A percentile compares a stretch with the other conserved stretches of the same genome.
Conservation (phyloP, 2,329 filamentous ascomycete genomes). For the Nigrospora sphaerica region DNA sequence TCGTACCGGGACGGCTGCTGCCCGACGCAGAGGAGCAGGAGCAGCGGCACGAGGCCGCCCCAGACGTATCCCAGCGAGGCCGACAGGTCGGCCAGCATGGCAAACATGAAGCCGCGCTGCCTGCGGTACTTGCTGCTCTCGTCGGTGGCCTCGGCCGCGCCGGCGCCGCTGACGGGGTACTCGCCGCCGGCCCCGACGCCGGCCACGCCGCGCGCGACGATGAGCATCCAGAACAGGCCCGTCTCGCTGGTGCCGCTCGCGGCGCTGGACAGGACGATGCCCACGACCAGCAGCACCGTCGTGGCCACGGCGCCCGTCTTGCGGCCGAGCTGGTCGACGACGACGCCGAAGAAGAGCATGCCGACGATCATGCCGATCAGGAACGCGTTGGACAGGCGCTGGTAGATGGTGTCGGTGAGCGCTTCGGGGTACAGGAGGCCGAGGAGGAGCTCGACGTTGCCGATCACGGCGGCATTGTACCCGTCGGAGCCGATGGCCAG, state of each 20-base stretch:
- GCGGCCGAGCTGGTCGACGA: constrained; percentile 43
- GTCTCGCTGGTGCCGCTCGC: constrained; percentile 27
- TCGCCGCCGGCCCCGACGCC: constrained; percentile 40
- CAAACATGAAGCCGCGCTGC: constrained; percentile 47
- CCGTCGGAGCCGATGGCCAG: constrained; percentile 38
- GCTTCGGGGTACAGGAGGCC: constrained; percentile 32
- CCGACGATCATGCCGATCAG: constrained; percentile 49
- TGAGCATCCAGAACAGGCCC: constrained; percentile 45
- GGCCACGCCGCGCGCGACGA: constrained; percentile 31
- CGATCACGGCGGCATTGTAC: constrained; percentile 36
- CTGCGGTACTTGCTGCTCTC: constrained; percentile 36
- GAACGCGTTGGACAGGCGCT: constrained; percentile 46
- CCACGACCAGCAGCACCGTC: constrained; percentile 37
- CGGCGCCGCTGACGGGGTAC: constrained; percentile 43
- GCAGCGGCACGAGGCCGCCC: constrained; percentile 39
- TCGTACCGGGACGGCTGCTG: constrained; percentile 31
- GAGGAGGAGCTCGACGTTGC: constrained; percentile 34
- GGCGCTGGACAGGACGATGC: constrained; percentile 37
- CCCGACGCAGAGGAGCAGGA: constrained; percentile 41
- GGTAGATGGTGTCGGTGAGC: constrained; percentile 35
- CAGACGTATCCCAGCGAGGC: constrained; percentile 43
- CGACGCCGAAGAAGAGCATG: constrained; percentile 44
- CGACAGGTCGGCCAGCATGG: constrained; percentile 45
- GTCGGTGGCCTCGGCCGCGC: constrained; percentile 46
- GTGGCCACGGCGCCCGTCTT: constrained; percentile 39